Base-by-base conservation (phyloP, 2,329 filamentous ascomycete species). In the Grosmannia serpens region DNA sequence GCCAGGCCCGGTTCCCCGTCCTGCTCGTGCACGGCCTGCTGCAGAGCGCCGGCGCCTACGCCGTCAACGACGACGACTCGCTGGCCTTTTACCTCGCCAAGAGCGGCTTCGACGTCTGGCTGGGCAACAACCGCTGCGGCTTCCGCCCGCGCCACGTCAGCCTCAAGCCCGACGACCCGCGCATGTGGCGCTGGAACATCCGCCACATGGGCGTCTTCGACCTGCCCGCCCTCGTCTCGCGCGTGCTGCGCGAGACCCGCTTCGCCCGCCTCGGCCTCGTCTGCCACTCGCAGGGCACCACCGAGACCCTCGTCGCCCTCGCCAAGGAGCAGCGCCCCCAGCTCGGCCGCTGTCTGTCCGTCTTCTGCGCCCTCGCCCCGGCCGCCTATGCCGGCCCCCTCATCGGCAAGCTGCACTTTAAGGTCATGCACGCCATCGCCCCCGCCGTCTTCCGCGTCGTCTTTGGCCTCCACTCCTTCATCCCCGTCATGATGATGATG, bases 121-220 rank as follows among this genome's bases (percentile, higher is more conserved):
- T 96, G 20, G 92, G 92, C 5, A 95, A 96, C 73, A 96, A 96
- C 68, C 82, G 92, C 24, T 95, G 91, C 67, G 91, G 91, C 1
- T 90, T 94, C 71, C 75, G 81, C 0, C 91, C 92, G 0, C 81
- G 84, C 63, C 92, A 97, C 68, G 81, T 78, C 2, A 72, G 85
- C 26, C 79, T 96, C 46, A 73, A 82, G 2, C 84, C 87, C 63
- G 75, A 75, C 3, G 92, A 97, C 67, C 91, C 92, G 1, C 82
- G 91, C 33, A 95, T 96, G 89, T 96, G 92, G 92, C 84, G 86
- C 47, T 97, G 92, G 92, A 95, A 95, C 64, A 95, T 96, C 58
- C 83, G 89, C 0, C 89, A 96, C 67, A 95, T 96, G 88, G 92
- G 91, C 4, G 86, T 91, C 1, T 83, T 95, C 68, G 92, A 97